Evolutionary conservation across 129 eudicot species (phyloP), one percentile per base, ranked within the genome.

Genomic region (Arctium minus): DNA sequence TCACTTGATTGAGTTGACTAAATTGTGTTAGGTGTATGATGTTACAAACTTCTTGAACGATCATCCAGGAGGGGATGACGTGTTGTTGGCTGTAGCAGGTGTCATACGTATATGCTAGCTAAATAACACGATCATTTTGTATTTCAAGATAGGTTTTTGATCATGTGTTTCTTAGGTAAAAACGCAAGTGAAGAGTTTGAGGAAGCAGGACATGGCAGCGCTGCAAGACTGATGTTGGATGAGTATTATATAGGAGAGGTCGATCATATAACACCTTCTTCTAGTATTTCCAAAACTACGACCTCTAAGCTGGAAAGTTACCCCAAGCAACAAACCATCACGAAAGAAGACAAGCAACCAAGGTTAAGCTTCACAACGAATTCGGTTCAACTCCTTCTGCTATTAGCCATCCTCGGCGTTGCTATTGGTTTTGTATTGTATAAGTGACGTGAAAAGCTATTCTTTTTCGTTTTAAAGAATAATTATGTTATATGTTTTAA

Each of bases 111-210:
- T 38, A 33, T 60, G 29, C 56, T 31, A 84, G 22, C 50, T 50
- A 80, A 17, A 0, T 9, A 70, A 29, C 15, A 11, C 18, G 33
- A 32, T 4, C 13, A 3, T 3, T 9, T 10, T 37, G 5, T 33
- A 7, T 9, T 22, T 22, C 17, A 22, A 0, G 1, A 2, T 72
- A n/a, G 44, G 33, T 18, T 27, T 29, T 38, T 81, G 3, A 42
- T 62, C 5, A 53, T 30, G 38, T 56, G 9, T 53, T 30, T 72
- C 12, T 39, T 64, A 92, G 97, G 97, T 13, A 88, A 89, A 85
- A 88, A 92, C 44, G 97, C 90, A 13, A 92, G 92, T 42, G 89
- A 92, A 67, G 94, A 92, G 36, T 92, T 92, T 82, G 97, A 92
- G 88, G 91, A 83, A 18, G 97, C 79, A 6, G 94, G 97, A 0